These are phyloP conservation scores for Cymbopogon flexuosus DNA, from an alignment of 202 grass and related monocot genomes.

Conservation along the genomic window DNA sequence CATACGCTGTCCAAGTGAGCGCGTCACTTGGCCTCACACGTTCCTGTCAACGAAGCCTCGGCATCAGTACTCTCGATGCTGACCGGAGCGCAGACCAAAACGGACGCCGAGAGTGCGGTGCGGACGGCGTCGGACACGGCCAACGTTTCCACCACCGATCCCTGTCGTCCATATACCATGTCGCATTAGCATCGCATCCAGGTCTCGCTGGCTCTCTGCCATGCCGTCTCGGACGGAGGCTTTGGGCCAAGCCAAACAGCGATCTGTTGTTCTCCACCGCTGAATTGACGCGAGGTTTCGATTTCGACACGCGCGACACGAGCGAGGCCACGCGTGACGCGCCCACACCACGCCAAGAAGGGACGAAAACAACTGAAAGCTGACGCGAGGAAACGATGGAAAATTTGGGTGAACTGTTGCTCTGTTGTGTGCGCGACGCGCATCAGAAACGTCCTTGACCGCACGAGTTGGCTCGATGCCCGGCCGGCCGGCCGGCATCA, in stretches of 20 bases:
- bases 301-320: too few species aligned
- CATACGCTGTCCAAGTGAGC: background rate
- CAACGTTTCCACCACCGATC: conserved; percentile 7
- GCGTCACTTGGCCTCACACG: conserved; percentile 12
- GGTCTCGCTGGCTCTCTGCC: background rate
- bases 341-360: background rate
- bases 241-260: background rate
- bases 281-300: background rate
- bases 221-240: background rate
- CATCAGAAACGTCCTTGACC: background rate
- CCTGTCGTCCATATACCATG: background rate
- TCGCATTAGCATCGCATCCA: background rate
- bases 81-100: conserved; percentile 4
- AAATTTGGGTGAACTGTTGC: conserved; percentile 6
- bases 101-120: background rate
- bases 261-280: background rate
- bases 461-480: background rate
- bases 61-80: background rate
- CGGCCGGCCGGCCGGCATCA: too few species aligned
- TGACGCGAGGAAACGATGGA: background rate
- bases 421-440: background rate
- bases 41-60: conserved; percentile 29
- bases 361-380: background rate
- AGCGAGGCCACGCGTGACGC: too few species aligned
- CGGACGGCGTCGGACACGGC: background rate